These are phyloP conservation scores for Begonia masoniana DNA, from an alignment of 306 rosid genomes.

Conservation along the genomic window DNA sequence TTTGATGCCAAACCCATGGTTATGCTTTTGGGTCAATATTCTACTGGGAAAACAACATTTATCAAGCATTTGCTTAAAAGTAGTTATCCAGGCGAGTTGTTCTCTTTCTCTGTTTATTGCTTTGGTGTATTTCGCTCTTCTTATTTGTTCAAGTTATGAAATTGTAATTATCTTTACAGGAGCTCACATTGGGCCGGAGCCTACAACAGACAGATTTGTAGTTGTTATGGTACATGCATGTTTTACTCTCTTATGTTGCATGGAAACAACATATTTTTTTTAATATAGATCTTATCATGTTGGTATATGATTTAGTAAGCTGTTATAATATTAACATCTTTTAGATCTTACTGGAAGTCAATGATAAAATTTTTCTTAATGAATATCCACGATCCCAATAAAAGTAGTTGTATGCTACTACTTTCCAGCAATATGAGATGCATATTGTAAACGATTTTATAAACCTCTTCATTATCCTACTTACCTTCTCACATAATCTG, in stretches of 20 bases:
- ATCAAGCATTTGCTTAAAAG: conserved; percentile 74
- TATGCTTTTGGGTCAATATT: conserved; percentile 95
- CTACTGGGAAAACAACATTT: conserved; percentile 95
- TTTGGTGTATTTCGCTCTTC: not conserved
- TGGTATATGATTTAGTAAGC: not conserved
- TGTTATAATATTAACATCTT: not conserved
- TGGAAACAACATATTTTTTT: not conserved
- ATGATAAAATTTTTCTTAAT: too few species aligned
- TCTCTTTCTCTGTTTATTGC: not conserved
- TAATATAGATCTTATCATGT: too few species aligned
- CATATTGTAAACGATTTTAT: too few species aligned
- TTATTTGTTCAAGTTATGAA: not conserved
- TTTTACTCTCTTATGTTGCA: conserved; percentile 5
- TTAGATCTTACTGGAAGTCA: too few species aligned
- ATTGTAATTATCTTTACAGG: conserved; percentile 28
- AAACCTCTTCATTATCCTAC: too few species aligned
- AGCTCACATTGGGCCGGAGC: conserved; percentile 99
- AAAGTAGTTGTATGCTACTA: too few species aligned
- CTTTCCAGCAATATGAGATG: too few species aligned
- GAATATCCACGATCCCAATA: too few species aligned
- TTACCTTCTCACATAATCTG: not conserved
- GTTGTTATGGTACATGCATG: conserved; percentile 72
- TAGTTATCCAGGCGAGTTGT: conserved; percentile 73
- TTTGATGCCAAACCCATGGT: conserved; percentile 98
- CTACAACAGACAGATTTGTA: conserved; percentile 97